A percentile compares a stretch with the other conserved stretches of the same genome.
Evolutionary conservation across 108 stramenopile species (phyloP).

Genomic region (Pinguiococcus pyrenoidosus): DNA sequence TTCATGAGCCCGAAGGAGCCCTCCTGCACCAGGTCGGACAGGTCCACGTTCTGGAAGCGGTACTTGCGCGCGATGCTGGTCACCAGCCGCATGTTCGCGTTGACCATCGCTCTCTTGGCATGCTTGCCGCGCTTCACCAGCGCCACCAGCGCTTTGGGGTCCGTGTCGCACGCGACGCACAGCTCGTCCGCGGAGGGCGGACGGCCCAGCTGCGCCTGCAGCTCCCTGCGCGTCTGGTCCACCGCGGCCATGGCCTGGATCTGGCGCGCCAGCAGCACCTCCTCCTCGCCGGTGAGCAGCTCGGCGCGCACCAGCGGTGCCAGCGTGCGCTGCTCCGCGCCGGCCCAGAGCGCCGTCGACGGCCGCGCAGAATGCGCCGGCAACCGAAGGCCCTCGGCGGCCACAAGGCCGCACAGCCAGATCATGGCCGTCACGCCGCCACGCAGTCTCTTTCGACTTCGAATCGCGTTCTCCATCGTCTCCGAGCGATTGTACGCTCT

Average conservation of each 20-base stretch:
- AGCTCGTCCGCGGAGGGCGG: not conserved
- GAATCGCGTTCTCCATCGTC: too few species aligned
- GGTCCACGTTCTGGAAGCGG: constrained; percentile 55
- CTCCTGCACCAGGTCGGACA: constrained; percentile 82
- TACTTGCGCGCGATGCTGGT: constrained; percentile 77
- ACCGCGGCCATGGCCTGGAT: not conserved
- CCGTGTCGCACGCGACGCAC: not conserved
- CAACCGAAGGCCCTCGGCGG: too few species aligned
- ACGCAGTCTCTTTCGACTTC: too few species aligned
- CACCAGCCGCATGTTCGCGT: constrained; percentile 83
- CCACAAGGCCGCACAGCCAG: too few species aligned
- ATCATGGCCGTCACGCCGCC: too few species aligned
- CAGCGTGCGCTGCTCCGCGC: too few species aligned
- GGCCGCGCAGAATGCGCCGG: too few species aligned
- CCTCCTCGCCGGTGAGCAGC: not conserved
- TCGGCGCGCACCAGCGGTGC: too few species aligned
- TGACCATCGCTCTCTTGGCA: constrained; percentile 74
- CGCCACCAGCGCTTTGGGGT: not conserved
- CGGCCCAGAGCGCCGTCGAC: too few species aligned
- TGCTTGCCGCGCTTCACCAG: constrained; percentile 1
- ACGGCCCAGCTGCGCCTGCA: not conserved
- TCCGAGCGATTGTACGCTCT: too few species aligned
- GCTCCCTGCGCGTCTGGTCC: not conserved
- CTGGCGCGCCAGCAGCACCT: not conserved
- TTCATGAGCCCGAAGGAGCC: constrained; percentile 77